phyloP scores from a whole-genome alignment of 371 early-diverging fungal genomes.

The Dichotomocladium elegans region DNA sequence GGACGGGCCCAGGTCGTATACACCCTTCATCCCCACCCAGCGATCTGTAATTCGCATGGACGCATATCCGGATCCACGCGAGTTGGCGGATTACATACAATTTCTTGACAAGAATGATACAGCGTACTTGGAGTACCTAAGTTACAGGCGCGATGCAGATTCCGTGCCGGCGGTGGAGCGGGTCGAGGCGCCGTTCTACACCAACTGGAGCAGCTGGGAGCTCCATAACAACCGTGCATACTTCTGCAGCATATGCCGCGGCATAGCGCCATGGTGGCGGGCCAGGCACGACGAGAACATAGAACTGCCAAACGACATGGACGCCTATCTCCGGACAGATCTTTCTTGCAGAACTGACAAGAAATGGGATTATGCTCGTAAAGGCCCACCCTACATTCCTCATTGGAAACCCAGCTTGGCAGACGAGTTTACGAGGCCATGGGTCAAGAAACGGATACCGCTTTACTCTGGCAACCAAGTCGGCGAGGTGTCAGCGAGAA shows the following conservation, averaged over 20 bases:
- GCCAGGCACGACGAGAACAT: slow-evolving; percentile 6
- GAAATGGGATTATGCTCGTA: slow-evolving; percentile 28
- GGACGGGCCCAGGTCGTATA: slow-evolving; percentile 28
- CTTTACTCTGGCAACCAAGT: neutral
- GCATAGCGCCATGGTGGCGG: slow-evolving; percentile 30
- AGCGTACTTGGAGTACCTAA: slow-evolving; percentile 31
- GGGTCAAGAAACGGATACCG: slow-evolving; percentile 8
- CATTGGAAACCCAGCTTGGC: slow-evolving; percentile 7
- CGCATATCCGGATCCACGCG: slow-evolving; percentile 36
- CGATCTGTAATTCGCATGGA: slow-evolving; percentile 36
- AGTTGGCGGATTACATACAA: slow-evolving; percentile 31
- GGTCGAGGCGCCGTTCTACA: slow-evolving; percentile 22
- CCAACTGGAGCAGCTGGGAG: slow-evolving; percentile 24
- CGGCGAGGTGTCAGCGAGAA: neutral
- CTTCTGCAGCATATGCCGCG: slow-evolving; percentile 37
- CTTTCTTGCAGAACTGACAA: slow-evolving; percentile 16
- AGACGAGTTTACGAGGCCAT: slow-evolving; percentile 10
- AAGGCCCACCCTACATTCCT: slow-evolving; percentile 26
- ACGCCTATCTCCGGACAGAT: slow-evolving; percentile 19
- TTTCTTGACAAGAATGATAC: slow-evolving; percentile 32
- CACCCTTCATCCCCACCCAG: slow-evolving; percentile 26
- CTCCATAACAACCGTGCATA: slow-evolving; percentile 11
- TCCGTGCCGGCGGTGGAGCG: slow-evolving; percentile 15
- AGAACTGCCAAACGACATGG: neutral
- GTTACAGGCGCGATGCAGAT: slow-evolving; percentile 18